Evolutionary conservation across 139 green algal species (phyloP).

Genomic region (Diplosphaera chodatii): DNA sequence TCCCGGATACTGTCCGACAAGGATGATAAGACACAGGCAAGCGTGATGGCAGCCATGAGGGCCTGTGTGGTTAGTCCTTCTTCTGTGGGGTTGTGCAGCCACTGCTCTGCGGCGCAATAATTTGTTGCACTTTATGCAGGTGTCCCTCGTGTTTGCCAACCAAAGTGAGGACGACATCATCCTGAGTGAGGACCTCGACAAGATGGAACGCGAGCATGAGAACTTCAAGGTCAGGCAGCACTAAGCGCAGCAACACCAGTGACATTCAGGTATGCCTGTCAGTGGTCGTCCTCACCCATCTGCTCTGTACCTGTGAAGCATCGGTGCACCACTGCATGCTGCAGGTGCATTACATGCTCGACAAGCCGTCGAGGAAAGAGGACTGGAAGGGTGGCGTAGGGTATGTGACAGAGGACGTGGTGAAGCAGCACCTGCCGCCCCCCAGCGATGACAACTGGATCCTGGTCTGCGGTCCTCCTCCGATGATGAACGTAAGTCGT

Average conservation of each 20-base stretch:
- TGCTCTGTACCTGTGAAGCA: too few species aligned
- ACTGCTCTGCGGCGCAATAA: too few species aligned
- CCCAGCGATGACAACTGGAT: constrained; percentile 50
- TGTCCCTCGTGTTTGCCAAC: constrained; percentile 62
- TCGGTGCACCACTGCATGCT: background rate
- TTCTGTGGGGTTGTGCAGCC: too few species aligned
- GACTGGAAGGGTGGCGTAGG: constrained; percentile 41
- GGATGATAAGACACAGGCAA: constrained; percentile 37
- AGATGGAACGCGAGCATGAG: constrained; percentile 40
- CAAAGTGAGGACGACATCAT: constrained; percentile 63
- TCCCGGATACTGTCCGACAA: constrained; percentile 52
- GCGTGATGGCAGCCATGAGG: too few species aligned
- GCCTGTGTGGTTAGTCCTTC: too few species aligned
- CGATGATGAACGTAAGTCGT: constrained; percentile 45
- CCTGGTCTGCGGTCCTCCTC: constrained; percentile 61
- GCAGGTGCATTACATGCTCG: constrained; percentile 55
- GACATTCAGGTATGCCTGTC: too few species aligned
- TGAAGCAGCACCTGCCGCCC: constrained; percentile 43
- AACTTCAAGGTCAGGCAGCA: constrained; percentile 32
- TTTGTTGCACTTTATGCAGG: constrained; percentile 1
- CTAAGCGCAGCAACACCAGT: too few species aligned
- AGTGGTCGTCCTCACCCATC: too few species aligned
- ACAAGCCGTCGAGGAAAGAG: constrained; percentile 18
- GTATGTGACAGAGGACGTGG: constrained; percentile 42
- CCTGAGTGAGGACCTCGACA: constrained; percentile 47